Conservation (phyloP, 257 asterid genomes). For the Solanum chiquidenum region DNA sequence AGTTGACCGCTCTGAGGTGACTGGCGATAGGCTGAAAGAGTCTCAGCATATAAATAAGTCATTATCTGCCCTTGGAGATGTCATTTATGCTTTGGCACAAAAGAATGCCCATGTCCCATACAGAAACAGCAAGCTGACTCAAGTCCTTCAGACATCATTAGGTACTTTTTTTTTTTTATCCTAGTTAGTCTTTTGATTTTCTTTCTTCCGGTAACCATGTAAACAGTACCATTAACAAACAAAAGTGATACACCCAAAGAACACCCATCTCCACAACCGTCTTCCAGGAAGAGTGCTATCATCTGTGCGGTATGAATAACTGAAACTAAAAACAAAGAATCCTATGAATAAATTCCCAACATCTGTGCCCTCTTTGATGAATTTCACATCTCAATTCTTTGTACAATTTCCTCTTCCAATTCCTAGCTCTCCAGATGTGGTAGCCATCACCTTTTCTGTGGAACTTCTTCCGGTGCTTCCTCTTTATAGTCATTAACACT, state of each 20-base stretch:
- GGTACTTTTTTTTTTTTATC: conserved; percentile 7
- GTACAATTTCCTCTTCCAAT: neutral
- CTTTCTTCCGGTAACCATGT: neutral
- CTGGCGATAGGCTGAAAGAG: conserved; percentile 47
- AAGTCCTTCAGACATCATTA: conserved; percentile 51
- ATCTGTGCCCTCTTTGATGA: neutral
- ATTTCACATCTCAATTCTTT: neutral
- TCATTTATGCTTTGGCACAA: conserved; percentile 44
- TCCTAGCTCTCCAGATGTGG: neutral
- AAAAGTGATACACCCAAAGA: neutral
- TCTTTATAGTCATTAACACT: neutral
- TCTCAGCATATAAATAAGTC: conserved; percentile 48
- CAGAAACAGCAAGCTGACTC: conserved; percentile 55
- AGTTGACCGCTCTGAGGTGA: conserved; percentile 42
- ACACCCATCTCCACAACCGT: neutral
- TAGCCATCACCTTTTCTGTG: neutral
- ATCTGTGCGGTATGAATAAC: neutral
- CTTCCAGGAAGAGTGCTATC: neutral
- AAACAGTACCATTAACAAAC: neutral
- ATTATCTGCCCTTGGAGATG: conserved; percentile 55
- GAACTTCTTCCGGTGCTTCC: neutral
- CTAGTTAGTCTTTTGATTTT: neutral
- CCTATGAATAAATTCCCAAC: neutral
- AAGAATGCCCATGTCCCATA: conserved; percentile 44
- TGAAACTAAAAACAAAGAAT: neutral